Evolutionary conservation across 228 moss, liverwort and hornwort species (phyloP).

Genomic region (Sphagnum fallax): DNA sequence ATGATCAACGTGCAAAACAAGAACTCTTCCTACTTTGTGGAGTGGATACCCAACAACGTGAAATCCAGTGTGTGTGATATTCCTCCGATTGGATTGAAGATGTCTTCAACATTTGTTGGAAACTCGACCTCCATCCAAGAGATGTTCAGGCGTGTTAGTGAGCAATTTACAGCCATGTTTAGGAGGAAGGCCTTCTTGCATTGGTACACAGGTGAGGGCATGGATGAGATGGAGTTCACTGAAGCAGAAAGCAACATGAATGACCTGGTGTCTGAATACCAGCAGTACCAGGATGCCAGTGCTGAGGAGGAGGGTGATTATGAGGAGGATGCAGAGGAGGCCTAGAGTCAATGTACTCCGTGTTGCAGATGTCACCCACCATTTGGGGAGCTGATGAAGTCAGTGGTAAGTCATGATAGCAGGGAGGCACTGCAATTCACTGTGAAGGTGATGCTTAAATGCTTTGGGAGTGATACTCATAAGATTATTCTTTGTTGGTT

Average conservation of each 20-base stretch:
- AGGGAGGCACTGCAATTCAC: too few relatives aligned
- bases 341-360: background rate
- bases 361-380: too few relatives aligned
- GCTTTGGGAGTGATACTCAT: too few relatives aligned
- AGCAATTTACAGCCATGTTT: conserved; percentile 12
- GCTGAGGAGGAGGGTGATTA: conserved; percentile 13
- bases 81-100: conserved; percentile 37
- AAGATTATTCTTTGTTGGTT: too few relatives aligned
- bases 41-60: conserved; percentile 36
- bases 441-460: too few relatives aligned
- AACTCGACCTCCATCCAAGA: conserved; percentile 26
- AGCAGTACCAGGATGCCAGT: conserved; percentile 12
- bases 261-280: conserved; percentile 10
- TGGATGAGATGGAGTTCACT: conserved; percentile 14
- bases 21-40: conserved; percentile 29
- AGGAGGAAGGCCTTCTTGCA: conserved; percentile 11
- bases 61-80: conserved; percentile 46
- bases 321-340: conserved; percentile 6
- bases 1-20: conserved; percentile 28
- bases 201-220: conserved; percentile 13
- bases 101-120: conserved; percentile 42
- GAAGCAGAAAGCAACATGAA: conserved; percentile 17
- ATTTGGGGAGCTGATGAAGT: too few relatives aligned
- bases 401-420: too few relatives aligned
- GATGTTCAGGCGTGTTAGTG: conserved; percentile 12